Percentiles rank a stretch among this genome's conserved stretches.
Conservation (phyloP, 768 basidiomycete genomes). For the Gymnopilus junonius region DNA sequence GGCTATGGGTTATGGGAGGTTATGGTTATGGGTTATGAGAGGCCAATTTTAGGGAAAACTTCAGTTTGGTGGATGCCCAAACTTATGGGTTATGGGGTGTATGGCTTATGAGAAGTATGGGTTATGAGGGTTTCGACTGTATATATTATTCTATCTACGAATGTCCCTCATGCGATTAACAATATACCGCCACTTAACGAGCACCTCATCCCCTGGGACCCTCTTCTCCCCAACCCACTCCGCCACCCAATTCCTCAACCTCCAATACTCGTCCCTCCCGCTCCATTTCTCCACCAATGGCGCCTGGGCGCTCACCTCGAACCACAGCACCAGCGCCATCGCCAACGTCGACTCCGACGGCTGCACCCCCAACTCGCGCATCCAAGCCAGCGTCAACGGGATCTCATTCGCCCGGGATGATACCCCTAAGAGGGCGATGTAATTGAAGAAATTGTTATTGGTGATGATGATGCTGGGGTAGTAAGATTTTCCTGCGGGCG, state of each 20-base stretch:
- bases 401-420: slow-evolving; percentile 55
- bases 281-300: slow-evolving; percentile 57
- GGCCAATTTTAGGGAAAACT: neutral
- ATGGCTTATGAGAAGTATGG: too few relatives aligned
- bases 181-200: slow-evolving; percentile 37
- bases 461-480: slow-evolving; percentile 45
- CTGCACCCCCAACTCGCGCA: slow-evolving; percentile 57
- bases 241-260: slow-evolving; percentile 54
- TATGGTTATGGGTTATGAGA: slow-evolving; percentile 12
- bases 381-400: slow-evolving; percentile 73
- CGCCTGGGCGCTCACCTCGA: slow-evolving; percentile 66
- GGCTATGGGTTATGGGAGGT: slow-evolving; percentile 14
- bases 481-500: slow-evolving; percentile 14
- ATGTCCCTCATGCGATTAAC: slow-evolving; percentile 36
- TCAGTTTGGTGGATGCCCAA: too few relatives aligned
- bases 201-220: slow-evolving; percentile 43
- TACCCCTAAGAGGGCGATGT: slow-evolving; percentile 64
- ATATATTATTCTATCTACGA: neutral
- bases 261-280: slow-evolving; percentile 45
- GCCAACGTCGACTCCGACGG: slow-evolving; percentile 64
- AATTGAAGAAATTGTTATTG: slow-evolving; percentile 56
- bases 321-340: slow-evolving; percentile 70
- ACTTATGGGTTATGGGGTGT: too few relatives aligned
- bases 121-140: neutral
- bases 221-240: slow-evolving; percentile 58